These are phyloP conservation scores for Paraconiothyrium sp. DNA, from an alignment of 2,329 filamentous ascomycete species.

Conservation along the genomic window DNA sequence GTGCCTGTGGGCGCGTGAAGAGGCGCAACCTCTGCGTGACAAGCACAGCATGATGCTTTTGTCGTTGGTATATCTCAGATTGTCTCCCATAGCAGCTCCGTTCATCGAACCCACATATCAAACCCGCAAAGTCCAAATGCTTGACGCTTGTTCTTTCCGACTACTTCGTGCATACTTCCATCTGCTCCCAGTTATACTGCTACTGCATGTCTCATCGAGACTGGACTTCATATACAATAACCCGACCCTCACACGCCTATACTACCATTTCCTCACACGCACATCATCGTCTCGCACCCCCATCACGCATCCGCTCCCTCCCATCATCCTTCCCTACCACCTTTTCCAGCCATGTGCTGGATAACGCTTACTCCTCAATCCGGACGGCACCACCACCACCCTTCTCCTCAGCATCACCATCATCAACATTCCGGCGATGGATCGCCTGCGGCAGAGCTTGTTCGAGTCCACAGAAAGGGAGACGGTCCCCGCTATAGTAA, in stretches of 20 bases:
- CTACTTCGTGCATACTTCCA: slow-evolving; percentile 6
- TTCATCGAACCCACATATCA: background rate
- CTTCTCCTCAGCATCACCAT: background rate
- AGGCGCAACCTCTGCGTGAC: slow-evolving; percentile 14
- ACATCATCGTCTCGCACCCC: slow-evolving; percentile 36
- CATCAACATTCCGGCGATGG: slow-evolving; percentile 30
- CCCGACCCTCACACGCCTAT: slow-evolving; percentile 29
- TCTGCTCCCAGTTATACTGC: slow-evolving; percentile 7
- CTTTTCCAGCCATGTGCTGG: slow-evolving; percentile 42
- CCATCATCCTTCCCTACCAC: slow-evolving; percentile 28
- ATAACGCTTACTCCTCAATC: slow-evolving; percentile 39
- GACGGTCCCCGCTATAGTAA: slow-evolving; percentile 31
- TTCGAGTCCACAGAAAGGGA: slow-evolving; percentile 32
- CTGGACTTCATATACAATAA: slow-evolving; percentile 26
- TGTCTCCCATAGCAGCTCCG: background rate
- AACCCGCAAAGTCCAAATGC: background rate
- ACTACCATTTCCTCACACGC: slow-evolving; percentile 30
- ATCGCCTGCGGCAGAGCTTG: slow-evolving; percentile 40
- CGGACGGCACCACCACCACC: slow-evolving; percentile 28
- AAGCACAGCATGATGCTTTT: slow-evolving; percentile 13
- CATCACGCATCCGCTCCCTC: slow-evolving; percentile 30
- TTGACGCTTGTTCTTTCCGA: background rate
- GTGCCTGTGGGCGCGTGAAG: slow-evolving; percentile 16
- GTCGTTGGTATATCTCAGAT: slow-evolving; percentile 12
- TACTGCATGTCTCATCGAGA: slow-evolving; percentile 35